Base-by-base conservation (phyloP, 345 rosid species). In the Litchi chinensis region DNA sequence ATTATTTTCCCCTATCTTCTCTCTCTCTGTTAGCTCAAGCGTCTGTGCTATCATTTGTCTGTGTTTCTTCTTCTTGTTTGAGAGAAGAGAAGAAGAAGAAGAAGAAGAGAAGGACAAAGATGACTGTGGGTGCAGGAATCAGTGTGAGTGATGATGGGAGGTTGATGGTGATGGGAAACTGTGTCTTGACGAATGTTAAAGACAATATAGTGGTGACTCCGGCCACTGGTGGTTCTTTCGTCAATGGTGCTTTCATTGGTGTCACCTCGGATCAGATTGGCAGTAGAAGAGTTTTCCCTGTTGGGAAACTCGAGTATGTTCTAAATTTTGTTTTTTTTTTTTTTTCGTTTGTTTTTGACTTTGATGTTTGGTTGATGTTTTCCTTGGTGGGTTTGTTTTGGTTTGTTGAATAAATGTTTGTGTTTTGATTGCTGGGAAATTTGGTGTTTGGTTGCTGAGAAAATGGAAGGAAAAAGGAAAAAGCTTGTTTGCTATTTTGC, bases 81-180 rank as follows among this genome's bases (percentile, higher is more conserved):
- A 15, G 65, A 60, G 28, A 21, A 21, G 65, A 26, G 28, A 26
- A 26, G 28, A 26, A 26, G 28, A 22, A 54, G 57, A 18, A 43
- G 10, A 54, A 64, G 4, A 37, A 67, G 68, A 65, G 5, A 60
- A 22, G 54, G 24, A 22, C 10, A 22, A 79, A 68, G 39, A 90
- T 90, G 92, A 89, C 91, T 26, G 85, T 89, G 13, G 92, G 92
- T 3, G 86, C 90, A n/a, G 93, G 91, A 28, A 85, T 90, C 3
- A 69, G 73, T 28, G 86, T 86, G 79, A 81, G 81, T n/a, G 87
- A 87, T 65, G 86, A 87, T 68, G 86, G 91, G 68, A 84, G 76
- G 62, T 80, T 91, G 83, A 65, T 79, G 86, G 91, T 88, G 72
- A 81, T 80, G 67, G 92, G 91, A 68, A 80, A 78, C 73, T 59